Evolutionary conservation across 2,329 filamentous ascomycete species (phyloP), one percentile per base, ranked within the genome.

Genomic region (Cryoendolithus antarcticus): DNA sequence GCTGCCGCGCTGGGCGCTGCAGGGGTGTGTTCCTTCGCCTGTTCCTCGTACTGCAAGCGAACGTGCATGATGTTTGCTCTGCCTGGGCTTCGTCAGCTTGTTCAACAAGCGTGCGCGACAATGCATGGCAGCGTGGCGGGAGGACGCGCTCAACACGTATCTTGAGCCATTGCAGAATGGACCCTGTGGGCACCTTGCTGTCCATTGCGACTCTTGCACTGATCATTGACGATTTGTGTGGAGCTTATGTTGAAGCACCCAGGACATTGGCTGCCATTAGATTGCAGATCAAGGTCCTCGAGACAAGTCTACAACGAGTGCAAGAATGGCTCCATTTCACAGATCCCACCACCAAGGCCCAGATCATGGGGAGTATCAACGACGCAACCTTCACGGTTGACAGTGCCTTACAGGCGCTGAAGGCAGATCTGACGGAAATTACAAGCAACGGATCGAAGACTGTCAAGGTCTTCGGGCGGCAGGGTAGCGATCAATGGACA

Each of bases 301-400:
- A 47, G 15, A 35, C 37, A 6, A 38, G 43, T 4, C 36, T 39
- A 1, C 35, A 37, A 28, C 33, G 45, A 2, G 42, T 47, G 9
- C 45, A 47, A 35, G 45, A 47, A 47, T 47, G 45, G 45, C 40
- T 45, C 12, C 43, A 45, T 15, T 46, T 36, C 13, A 40, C 41
- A 9, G 43, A 45, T 34, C 42, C 44, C 6, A n/a, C 30, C n/a
- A 37, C 30, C 38, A 38, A 37, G 12, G 32, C 34, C 6, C 31
- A 41, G 13, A 29, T 47, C 11, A 39, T 35, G 35, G 33, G 19
- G 4, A 45, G 43, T 29, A 36, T 47, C 6, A 32, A 37, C 5
- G 45, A 45, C 33, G 43, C 45, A 9, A 36, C 45, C 10, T 35
- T 24, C 8, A 45, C 45, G 2, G 43, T 47, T 21, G 32, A 43